Evolutionary conservation across 106 monocot species (phyloP).

Genomic region (Chionographis japonica): DNA sequence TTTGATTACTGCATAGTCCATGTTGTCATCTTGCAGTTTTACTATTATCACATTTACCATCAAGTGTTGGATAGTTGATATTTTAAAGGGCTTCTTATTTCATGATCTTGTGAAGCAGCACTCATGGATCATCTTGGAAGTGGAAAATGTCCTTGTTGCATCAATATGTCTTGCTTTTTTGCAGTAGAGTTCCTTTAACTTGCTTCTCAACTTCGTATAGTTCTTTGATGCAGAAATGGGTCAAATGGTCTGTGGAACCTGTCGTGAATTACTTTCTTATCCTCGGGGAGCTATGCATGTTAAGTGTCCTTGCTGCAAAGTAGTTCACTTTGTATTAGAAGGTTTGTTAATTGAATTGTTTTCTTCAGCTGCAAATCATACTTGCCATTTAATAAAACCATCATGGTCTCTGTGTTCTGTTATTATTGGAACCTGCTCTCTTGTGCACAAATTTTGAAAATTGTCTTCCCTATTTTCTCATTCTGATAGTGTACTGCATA

Average conservation of each 20-base stretch:
- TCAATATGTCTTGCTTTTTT: too few relatives aligned
- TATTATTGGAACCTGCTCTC: too few relatives aligned
- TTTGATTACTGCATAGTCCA: too few relatives aligned
- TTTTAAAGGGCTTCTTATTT: not conserved
- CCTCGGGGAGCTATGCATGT: constrained; percentile 25
- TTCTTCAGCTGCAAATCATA: not conserved
- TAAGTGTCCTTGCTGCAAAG: constrained; percentile 40
- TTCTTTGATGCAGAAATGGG: constrained; percentile 32
- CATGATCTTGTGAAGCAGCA: not conserved
- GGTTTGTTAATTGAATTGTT: constrained; percentile 15
- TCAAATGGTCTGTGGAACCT: constrained; percentile 64
- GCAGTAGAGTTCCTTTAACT: not conserved
- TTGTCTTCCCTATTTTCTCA: too few relatives aligned
- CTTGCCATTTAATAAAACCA: not conserved
- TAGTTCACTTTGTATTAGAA: constrained; percentile 49
- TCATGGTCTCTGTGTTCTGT: too few relatives aligned
- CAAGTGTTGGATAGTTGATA: too few relatives aligned
- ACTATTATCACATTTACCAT: too few relatives aligned
- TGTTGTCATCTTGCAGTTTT: too few relatives aligned
- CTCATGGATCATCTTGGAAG: too few relatives aligned
- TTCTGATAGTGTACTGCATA: too few relatives aligned
- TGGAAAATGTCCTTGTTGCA: too few relatives aligned
- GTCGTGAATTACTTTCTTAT: constrained; percentile 40
- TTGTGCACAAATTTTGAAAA: too few relatives aligned
- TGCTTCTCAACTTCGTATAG: not conserved